These are phyloP conservation scores for Penicillium freii DNA, from an alignment of 2,329 filamentous ascomycete genomes.

Conservation along the genomic window DNA sequence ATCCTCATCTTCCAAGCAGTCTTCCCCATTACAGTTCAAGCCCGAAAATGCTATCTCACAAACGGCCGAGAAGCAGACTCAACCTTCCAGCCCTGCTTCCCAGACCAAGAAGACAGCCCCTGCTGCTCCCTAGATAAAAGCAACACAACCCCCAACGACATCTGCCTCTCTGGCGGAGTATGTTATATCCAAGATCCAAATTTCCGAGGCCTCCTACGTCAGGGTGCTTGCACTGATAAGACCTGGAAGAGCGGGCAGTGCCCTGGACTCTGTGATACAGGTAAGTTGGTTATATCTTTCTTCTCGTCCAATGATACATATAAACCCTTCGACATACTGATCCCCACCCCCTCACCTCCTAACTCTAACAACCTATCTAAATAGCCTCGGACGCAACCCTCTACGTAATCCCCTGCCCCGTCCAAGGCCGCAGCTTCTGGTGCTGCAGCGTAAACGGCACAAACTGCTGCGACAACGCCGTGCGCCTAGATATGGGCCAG, in stretches of 20 bases:
- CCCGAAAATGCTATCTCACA: background rate
- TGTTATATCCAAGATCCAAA: background rate
- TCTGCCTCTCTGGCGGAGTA: background rate
- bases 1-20: background rate
- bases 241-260: background rate
- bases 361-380: background rate
- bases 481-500: background rate
- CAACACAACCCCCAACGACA: background rate
- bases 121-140: conserved; percentile 1
- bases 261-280: background rate
- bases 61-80: background rate
- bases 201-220: background rate
- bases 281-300: background rate
- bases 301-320: background rate
- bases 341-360: background rate
- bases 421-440: background rate
- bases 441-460: conserved; percentile 1
- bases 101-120: background rate
- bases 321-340: background rate
- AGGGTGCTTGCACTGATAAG: background rate
- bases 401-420: background rate
- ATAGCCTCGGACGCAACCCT: background rate
- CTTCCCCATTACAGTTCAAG: background rate
- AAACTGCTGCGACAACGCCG: background rate
- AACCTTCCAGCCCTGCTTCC: background rate